Evolutionary conservation across 2,329 filamentous ascomycete genomes (phyloP).

Genomic region (Arthroderma sp.): DNA sequence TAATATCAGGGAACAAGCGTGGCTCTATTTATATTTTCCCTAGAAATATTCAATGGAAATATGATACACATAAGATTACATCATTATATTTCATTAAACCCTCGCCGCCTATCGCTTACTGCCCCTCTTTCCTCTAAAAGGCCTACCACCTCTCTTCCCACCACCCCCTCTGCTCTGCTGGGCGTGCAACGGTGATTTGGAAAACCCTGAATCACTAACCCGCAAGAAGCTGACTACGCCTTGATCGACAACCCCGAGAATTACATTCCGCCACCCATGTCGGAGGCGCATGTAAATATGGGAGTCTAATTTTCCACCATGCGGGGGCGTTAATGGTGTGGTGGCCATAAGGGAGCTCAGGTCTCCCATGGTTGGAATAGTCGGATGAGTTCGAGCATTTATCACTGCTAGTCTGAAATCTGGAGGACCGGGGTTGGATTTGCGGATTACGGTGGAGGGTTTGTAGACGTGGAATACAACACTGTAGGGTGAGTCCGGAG

Average conservation of each 20-base stretch:
- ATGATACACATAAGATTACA: too few species aligned
- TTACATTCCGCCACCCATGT: constrained; percentile 69
- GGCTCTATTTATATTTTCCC: too few species aligned
- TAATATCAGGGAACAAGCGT: too few species aligned
- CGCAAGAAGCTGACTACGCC: constrained; percentile 81
- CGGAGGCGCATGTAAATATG: constrained; percentile 65
- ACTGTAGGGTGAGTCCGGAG: constrained; percentile 42
- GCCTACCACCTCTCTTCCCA: constrained; percentile 16
- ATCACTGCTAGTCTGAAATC: constrained; percentile 78
- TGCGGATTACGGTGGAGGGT: constrained; percentile 56
- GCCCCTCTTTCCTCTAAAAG: constrained; percentile 14
- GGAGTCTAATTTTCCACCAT: constrained; percentile 33
- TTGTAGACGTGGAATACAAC: constrained; percentile 78
- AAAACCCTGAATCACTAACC: constrained; percentile 68
- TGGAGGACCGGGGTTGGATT: constrained; percentile 61
- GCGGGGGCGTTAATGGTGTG: constrained; percentile 54
- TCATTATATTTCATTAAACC: neutral
- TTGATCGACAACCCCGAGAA: constrained; percentile 79
- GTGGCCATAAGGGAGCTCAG: constrained; percentile 58
- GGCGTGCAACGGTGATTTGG: constrained; percentile 57
- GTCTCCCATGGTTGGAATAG: constrained; percentile 60
- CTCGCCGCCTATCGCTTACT: constrained; percentile 6
- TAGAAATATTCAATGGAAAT: too few species aligned
- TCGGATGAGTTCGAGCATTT: constrained; percentile 53
- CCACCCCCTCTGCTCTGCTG: constrained; percentile 17